Evolutionary conservation across 306 rosid genomes (phyloP), one percentile per base, ranked within the genome.

Genomic region (Trifolium repens): DNA sequence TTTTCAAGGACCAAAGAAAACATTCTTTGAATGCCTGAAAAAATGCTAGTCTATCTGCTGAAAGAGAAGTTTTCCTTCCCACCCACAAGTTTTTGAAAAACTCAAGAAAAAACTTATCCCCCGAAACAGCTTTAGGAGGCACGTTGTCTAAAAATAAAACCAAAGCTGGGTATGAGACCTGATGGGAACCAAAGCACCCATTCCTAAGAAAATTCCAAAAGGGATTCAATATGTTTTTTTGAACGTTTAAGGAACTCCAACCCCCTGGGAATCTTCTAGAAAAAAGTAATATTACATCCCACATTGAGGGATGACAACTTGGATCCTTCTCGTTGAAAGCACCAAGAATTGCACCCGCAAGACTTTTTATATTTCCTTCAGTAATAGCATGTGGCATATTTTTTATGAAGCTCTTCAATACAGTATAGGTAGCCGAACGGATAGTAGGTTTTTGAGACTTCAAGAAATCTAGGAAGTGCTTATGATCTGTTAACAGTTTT

Each of bases 131-230:
- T 81, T 89, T 86, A 66, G 94, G 85, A 58, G 98, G 97, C 17
- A 90, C 62, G 34, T 52, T 81, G 78, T 94, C 92, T 73, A 94
- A 81, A 78, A 90, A 94, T 76, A 89, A 77, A 78, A 94, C 77
- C 80, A 91, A 83, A 72, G 93, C 89, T 52, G 97, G 96, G 85
- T 91, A 91, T 16, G 98, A 94, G 84, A 89, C 72, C 83, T 78
- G 87, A 71, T 84, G 88, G 81, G 98, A 91, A 79, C 98, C 98
- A 76, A 86, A 94, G 88, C 97, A 94, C 61, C 98, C 93, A 80
- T 82, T 91, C 83, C 88, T 87, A 72, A 94, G 96, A 84, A 94
- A 94, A 87, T 81, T 77, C 96, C 96, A 90, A 64, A 94, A 81
- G 1, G 91, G 92, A 79, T 84, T 86, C 71, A 91, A 79, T 75